Evolutionary conservation across 2,329 filamentous ascomycete species (phyloP).

Genomic region (Colletotrichum brevisporum): DNA sequence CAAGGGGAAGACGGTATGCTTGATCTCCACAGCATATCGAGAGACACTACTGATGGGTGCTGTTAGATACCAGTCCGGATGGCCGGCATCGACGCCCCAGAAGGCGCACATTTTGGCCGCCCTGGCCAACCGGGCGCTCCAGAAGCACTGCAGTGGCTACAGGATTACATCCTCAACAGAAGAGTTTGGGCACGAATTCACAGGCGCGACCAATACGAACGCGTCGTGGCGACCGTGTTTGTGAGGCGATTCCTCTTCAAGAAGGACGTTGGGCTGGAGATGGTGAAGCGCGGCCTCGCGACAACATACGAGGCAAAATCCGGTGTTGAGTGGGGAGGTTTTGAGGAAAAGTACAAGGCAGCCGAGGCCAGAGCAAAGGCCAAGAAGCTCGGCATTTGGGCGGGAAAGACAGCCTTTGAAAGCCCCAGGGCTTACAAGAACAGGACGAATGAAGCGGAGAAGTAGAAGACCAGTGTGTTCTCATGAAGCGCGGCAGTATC

Average conservation of each 20-base stretch:
- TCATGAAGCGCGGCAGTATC: background rate
- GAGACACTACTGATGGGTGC: background rate
- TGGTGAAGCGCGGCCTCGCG: conserved; percentile 87
- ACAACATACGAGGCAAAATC: conserved; percentile 95
- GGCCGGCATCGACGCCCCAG: conserved; percentile 93
- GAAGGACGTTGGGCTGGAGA: conserved; percentile 88
- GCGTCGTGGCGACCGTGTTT: conserved; percentile 88
- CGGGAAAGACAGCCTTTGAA: conserved; percentile 76
- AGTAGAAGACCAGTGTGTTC: conserved; percentile 35
- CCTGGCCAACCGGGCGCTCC: conserved; percentile 86
- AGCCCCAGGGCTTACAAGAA: conserved; percentile 91
- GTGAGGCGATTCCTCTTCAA: conserved; percentile 78
- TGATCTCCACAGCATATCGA: background rate
- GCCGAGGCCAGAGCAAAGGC: conserved; percentile 77
- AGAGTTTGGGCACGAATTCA: conserved; percentile 88
- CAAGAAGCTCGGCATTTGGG: conserved; percentile 82
- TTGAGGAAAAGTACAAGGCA: conserved; percentile 73
- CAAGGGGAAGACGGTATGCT: conserved; percentile 81
- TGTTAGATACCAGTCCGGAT: conserved; percentile 86
- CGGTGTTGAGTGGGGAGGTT: conserved; percentile 88
- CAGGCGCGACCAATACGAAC: conserved; percentile 90
- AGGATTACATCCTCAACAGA: conserved; percentile 75
- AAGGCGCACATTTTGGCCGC: conserved; percentile 91
- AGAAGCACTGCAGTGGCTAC: conserved; percentile 85
- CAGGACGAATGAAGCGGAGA: conserved; percentile 52